Base-by-base conservation (phyloP, 2,329 filamentous ascomycete genomes). In the Aspergillus pseudoglaucus region DNA sequence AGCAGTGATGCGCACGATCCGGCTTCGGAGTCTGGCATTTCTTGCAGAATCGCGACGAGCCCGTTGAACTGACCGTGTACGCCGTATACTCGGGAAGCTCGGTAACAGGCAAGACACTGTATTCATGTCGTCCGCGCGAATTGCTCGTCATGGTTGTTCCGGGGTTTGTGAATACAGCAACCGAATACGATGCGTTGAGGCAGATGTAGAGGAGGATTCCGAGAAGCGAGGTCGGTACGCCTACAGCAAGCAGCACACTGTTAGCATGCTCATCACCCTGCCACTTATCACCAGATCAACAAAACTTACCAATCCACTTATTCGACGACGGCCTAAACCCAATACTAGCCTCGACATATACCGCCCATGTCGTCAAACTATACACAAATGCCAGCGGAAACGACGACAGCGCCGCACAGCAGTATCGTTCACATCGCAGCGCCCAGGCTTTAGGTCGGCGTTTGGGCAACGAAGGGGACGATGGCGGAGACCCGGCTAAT, bases 11-110 rank as follows among this genome's bases (percentile, higher is more conserved):
- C 27, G 91, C 84, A 52, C 93, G 88, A 71, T 98, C 93, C 38
- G 93, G 93, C 74, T 98, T 98, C 53, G 87, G 82, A 45, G 85
- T 85, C 72, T 94, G 88, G 69, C 93, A 98, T 73, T 98, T 98
- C 73, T 97, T 97, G 78, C 93, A 98, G 74, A 86, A 97, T 47
- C 93, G 82, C 45, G 87, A 73, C 60, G 87, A 87, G 59, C 93
- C 93, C 38, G 88, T 90, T 48, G 88, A 85, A 71, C 93, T 98
- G 63, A 96, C 93, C 1, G 91, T 97, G 62, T 95, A 87, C 33
- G 86, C 87, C 7, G 87, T 85, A 48, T 83, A 78, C 44, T 74
- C 66, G n/a, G 72, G 65, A 6, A 80, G 70, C 53, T 84, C 82
- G 51, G 82, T 77, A n/a, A 86, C 88, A 1, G 90, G 90, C 40